phyloP scores from a whole-genome alignment of 306 rosid genomes.

The Lotus japonicus region DNA sequence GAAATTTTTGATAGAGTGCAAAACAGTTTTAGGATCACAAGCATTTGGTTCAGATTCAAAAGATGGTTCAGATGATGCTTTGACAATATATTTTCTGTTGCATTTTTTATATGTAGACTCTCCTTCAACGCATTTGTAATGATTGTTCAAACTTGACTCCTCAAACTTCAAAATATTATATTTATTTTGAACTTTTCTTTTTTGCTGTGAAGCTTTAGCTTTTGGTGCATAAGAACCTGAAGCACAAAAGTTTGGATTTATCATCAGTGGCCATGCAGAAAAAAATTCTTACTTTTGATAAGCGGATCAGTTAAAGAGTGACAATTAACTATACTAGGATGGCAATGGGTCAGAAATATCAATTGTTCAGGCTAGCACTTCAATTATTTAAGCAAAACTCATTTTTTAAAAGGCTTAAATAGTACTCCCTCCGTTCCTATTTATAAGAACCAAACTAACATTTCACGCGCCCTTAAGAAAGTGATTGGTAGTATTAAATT shows the following conservation, averaged over 20 bases:
- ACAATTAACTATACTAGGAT: no score
- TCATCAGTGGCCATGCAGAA: no score
- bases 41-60: constrained; percentile 47
- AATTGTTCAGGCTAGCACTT: no score
- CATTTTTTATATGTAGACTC: constrained; percentile 11
- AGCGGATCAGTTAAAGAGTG: no score
- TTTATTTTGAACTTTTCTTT: constrained; percentile 28
- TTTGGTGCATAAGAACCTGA: constrained; percentile 29
- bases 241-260: neutral
- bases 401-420: no score
- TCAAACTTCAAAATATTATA: neutral
- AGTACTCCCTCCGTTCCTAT: no score
- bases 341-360: no score
- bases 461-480: no score
- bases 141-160: neutral
- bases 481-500: no score
- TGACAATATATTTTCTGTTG: constrained; percentile 26
- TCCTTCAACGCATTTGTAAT: constrained; percentile 18
- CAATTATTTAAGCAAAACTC: no score
- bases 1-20: constrained; percentile 22
- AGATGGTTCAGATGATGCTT: constrained; percentile 50
- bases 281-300: no score
- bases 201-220: constrained; percentile 28
- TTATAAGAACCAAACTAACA: no score
- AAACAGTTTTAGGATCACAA: constrained; percentile 23